Evolutionary conservation across 257 asterid species (phyloP).

Genomic region (Schizonepeta tenuifolia): DNA sequence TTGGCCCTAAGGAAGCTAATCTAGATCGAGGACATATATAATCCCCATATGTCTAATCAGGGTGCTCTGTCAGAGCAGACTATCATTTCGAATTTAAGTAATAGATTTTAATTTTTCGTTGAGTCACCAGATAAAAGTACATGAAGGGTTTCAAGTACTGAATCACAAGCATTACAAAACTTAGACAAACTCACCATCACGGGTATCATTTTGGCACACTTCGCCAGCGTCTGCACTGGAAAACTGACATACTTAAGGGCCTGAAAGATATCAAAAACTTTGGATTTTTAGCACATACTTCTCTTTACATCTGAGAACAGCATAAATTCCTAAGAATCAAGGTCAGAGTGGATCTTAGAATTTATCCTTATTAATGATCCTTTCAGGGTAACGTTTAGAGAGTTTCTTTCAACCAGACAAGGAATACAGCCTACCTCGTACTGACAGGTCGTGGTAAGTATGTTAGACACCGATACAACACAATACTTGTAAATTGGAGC

Average conservation of each 20-base stretch:
- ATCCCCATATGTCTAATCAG: not conserved
- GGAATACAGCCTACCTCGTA: conserved; percentile 70
- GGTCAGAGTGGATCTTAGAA: conserved; percentile 4
- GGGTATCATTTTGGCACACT: conserved; percentile 99
- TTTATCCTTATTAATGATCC: conserved; percentile 8
- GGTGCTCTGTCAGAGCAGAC: conserved; percentile 20
- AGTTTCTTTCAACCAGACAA: conserved; percentile 1
- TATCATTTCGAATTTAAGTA: conserved; percentile 19
- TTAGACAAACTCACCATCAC: conserved; percentile 81
- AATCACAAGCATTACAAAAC: conserved; percentile 17
- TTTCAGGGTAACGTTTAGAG: not conserved
- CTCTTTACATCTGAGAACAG: conserved; percentile 19
- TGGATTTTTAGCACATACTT: conserved; percentile 29
- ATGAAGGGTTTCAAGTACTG: not conserved
- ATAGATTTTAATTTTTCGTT: not conserved
- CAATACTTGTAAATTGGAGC: conserved; percentile 93
- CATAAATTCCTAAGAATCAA: conserved; percentile 8
- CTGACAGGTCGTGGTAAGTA: conserved; percentile 96
- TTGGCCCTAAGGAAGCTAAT: conserved; percentile 7
- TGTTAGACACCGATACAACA: conserved; percentile 85
- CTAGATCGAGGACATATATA: not conserved
- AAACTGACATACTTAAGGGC: conserved; percentile 98
- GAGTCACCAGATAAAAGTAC: not conserved
- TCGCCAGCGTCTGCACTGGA: conserved; percentile 96
- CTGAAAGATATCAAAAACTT: conserved; percentile 52